Evolutionary conservation across 768 basidiomycete species (phyloP), one percentile per base, ranked within the genome.

Genomic region (Suillus weaverae): DNA sequence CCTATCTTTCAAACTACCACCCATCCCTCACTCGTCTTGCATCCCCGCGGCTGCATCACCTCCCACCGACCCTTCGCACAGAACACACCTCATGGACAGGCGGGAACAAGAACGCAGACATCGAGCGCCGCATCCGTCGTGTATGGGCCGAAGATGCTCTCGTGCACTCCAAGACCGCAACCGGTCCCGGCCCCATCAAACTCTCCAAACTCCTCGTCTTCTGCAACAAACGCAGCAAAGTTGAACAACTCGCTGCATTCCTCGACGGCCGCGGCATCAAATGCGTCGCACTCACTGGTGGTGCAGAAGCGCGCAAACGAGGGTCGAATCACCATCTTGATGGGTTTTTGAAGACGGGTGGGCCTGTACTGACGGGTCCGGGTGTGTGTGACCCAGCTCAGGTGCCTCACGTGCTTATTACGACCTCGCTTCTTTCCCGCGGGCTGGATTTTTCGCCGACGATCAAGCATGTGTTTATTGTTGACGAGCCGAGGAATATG

Each of bases 401-500:
- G 8, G 76, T 76, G 0, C 86, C 90, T 18, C 85, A 86, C 62
- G 88, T 96, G 44, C 81, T 97, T 70, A 83, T 97, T 62, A 96
- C 95, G 39, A 97, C 95, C 0, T 96, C 94, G 6, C 81, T 97
- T 39, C 87, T 97, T 33, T 94, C 94, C 11, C 86, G 95, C 22
- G 95, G 95, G 2, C 84, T 97, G 2, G 95, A 97, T 74, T 97
- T 97, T 71, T 81, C 87, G 16, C 88, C 93, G 0, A 79, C 79
- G 5, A 86, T 97, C 69, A 83, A 84, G 66, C 88, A 95, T 70
- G 91, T 97, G 3, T 90, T 97, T 74, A 89, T 97, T 68, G 83
- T 92, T 30, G 95, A 97, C 69, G 87, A 91, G 71, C 95, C 95
- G 22, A 80, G 91, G 68, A 96, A 94, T 73, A 91, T 91, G 83